These are phyloP conservation scores for Cylindrodendrum hubeiense DNA, from an alignment of 2,329 filamentous ascomycete genomes.

Conservation along the genomic window DNA sequence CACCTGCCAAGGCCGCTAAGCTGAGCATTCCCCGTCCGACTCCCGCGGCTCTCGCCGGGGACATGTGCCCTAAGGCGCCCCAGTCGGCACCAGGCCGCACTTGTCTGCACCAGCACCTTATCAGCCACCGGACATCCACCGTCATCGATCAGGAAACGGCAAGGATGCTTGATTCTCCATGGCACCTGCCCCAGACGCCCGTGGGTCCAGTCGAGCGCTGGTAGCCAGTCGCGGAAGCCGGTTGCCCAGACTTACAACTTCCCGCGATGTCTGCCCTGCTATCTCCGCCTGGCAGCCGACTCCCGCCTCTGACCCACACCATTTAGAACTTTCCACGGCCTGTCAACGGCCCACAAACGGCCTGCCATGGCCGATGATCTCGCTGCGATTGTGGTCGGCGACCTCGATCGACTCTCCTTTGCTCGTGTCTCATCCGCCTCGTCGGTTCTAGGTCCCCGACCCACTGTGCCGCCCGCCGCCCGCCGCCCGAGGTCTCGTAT, in stretches of 20 bases:
- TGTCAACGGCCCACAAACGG: conserved; percentile 12
- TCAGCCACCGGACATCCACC: neutral
- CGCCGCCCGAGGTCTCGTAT: conserved; percentile 28
- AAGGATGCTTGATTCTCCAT: conserved; percentile 12
- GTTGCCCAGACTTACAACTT: neutral
- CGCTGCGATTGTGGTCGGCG: conserved; percentile 1
- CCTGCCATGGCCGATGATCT: conserved; percentile 18
- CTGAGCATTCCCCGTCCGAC: conserved; percentile 24
- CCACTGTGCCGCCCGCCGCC: conserved; percentile 16
- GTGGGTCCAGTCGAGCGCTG: neutral
- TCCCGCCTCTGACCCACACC: conserved; percentile 18
- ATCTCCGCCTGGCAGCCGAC: conserved; percentile 21
- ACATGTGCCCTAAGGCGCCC: neutral
- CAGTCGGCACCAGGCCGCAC: too few species aligned
- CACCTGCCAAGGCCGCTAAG: conserved; percentile 2
- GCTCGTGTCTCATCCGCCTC: conserved; percentile 17
- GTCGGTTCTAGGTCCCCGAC: conserved; percentile 18
- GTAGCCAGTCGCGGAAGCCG: conserved; percentile 23
- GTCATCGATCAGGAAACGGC: neutral
- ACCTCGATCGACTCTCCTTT: conserved; percentile 14
- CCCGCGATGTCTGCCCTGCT: conserved; percentile 12
- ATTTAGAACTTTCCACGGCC: conserved; percentile 5
- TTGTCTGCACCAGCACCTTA: neutral
- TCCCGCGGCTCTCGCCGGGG: conserved; percentile 6
- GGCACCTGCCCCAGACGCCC: neutral